These are phyloP conservation scores for Ophiostoma piceae DNA, from an alignment of 2,329 filamentous ascomycete genomes.

Conservation along the genomic window DNA sequence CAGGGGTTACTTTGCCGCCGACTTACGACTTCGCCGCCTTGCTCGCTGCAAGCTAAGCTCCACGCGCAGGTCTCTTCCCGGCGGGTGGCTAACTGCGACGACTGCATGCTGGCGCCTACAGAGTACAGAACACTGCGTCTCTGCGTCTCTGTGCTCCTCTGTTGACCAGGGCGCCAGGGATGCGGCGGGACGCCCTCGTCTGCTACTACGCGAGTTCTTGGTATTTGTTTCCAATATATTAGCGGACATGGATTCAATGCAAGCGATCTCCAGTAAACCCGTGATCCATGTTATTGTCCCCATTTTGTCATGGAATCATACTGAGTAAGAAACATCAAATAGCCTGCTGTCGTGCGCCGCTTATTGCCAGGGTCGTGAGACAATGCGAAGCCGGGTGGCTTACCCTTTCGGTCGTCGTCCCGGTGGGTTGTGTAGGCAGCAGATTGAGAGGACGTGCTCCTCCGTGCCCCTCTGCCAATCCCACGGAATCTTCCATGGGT, in stretches of 20 bases:
- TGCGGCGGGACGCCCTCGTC: slow-evolving; percentile 5
- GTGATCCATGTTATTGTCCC: too few species aligned
- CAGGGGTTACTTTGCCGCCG: background rate
- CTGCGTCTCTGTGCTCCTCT: background rate
- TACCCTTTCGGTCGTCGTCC: background rate
- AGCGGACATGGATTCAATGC: background rate
- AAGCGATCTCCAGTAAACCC: background rate
- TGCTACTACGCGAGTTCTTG: slow-evolving; percentile 8
- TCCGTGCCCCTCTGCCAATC: slow-evolving; percentile 1
- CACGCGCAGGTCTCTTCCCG: background rate
- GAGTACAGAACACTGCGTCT: too few species aligned
- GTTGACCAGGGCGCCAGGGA: background rate
- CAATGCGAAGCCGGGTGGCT: slow-evolving; percentile 6
- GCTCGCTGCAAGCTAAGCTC: background rate
- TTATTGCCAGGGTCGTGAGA: slow-evolving; percentile 10
- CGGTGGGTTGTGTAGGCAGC: background rate
- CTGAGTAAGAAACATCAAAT: too few species aligned
- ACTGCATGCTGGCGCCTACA: background rate
- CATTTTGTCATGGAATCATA: too few species aligned
- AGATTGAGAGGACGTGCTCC: slow-evolving; percentile 3
- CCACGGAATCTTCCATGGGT: background rate
- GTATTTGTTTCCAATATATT: slow-evolving; percentile 10
- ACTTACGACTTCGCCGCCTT: background rate
- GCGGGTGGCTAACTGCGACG: background rate
- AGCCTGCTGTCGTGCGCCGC: background rate